Base-by-base conservation (phyloP, 345 rosid genomes). In the Eucalyptus marginata region DNA sequence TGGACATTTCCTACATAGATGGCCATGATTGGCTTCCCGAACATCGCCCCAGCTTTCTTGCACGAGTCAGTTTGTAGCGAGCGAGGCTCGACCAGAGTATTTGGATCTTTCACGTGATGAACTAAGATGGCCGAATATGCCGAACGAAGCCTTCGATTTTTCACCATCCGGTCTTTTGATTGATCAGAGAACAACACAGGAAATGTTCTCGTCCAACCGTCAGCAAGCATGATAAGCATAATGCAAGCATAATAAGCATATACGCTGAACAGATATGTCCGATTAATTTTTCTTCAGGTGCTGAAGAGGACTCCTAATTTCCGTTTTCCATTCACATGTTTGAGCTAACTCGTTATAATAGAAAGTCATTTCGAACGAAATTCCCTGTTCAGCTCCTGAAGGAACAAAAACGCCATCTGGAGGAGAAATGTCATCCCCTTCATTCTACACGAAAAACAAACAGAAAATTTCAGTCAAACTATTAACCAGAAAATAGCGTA, bases 21-120 rank as follows among this genome's bases (percentile, higher is more conserved):
- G 98, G 99, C 36, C 86, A 93, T 49, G 90, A 94, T 33, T 96
- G 99, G 99, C 96, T 97, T 87, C 90, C 88, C 18, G 12, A 86
- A 25, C 88, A 44, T 33, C 89, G 49, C 29, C 89, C 13, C 27
- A 3, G 47, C 27, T 76, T 76, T 36, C 83, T 76, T 76, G 47
- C 46, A 5, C 83, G 27, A 76, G 8, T 46, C 14, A 40, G 43
- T 36, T 20, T 36, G 47, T 76, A 36, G 27, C 46, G 7, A 76
- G 83, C 27, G 2, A 71, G 44, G 81, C 83, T 5, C 83, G 14
- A 76, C 14, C 83, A 36, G 46, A 36, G 83, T 36, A 36, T 10
- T 10, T 36, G 47, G 83, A 18, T 36, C 14, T 20, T 43, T 71
- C 40, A 10, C 13, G 25, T 18, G 25, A 71, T 36, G 25, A 71